phyloP scores from a whole-genome alignment of 257 asterid genomes.

The Cinchona pubescens region DNA sequence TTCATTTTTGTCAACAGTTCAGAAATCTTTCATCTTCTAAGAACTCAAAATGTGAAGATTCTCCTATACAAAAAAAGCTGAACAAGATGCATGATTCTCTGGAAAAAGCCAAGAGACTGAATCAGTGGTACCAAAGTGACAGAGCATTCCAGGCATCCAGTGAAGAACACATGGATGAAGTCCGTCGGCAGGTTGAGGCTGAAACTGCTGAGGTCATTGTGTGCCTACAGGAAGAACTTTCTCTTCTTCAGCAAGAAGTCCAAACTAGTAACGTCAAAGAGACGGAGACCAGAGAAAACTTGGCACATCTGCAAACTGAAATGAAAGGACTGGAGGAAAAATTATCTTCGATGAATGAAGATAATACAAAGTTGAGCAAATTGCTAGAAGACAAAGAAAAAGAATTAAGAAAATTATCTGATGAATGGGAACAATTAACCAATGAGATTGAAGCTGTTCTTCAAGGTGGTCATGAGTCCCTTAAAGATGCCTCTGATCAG shows the following conservation, averaged over 20 bases:
- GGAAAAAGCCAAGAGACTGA: slow-evolving; percentile 77
- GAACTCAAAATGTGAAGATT: slow-evolving; percentile 39
- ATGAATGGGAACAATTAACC: slow-evolving; percentile 56
- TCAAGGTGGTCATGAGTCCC: slow-evolving; percentile 64
- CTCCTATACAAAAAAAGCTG: slow-evolving; percentile 65
- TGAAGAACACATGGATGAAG: slow-evolving; percentile 76
- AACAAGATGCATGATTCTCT: slow-evolving; percentile 83
- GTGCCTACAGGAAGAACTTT: slow-evolving; percentile 93
- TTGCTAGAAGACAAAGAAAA: slow-evolving; percentile 55
- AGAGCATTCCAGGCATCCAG: slow-evolving; percentile 52
- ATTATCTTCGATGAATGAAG: slow-evolving; percentile 36
- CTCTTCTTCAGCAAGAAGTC: slow-evolving; percentile 74
- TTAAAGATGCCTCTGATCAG: slow-evolving; percentile 60
- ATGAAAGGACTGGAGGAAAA: slow-evolving; percentile 49
- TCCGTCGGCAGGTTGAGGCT: slow-evolving; percentile 86
- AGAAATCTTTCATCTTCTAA: slow-evolving; percentile 40
- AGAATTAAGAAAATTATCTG: slow-evolving; percentile 36
- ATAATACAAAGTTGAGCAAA: slow-evolving; percentile 49
- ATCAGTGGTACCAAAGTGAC: slow-evolving; percentile 59
- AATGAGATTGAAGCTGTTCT: slow-evolving; percentile 67
- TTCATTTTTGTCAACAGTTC: slow-evolving; percentile 30
- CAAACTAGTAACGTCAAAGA: slow-evolving; percentile 60
- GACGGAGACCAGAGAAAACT: slow-evolving; percentile 48
- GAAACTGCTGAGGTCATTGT: slow-evolving; percentile 98
- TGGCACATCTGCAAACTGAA: slow-evolving; percentile 42